A percentile compares a stretch with the other conserved stretches of the same genome.
Conservation (phyloP, 2,329 filamentous ascomycete genomes). For the Fusarium sp. region DNA sequence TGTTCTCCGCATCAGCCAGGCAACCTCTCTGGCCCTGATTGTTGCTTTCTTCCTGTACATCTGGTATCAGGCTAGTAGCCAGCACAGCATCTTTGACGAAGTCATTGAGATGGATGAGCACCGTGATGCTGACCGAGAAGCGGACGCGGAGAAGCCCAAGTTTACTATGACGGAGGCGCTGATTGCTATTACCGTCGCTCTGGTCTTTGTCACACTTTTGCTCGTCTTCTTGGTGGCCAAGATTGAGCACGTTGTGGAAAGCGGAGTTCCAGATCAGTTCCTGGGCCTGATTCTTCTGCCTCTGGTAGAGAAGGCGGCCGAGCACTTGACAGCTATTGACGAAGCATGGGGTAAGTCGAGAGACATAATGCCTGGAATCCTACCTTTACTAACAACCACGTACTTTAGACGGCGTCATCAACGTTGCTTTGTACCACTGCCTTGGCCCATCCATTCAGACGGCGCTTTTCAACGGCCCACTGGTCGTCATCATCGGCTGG, state of each 20-base stretch:
- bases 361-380: fast-evolving
- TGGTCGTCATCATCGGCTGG: conserved; percentile 82
- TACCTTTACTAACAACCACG: neutral
- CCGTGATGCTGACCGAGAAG: conserved; percentile 70
- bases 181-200: conserved; percentile 70
- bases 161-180: conserved; percentile 77
- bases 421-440: conserved; percentile 80
- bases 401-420: conserved; percentile 71
- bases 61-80: conserved; percentile 75
- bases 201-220: conserved; percentile 75
- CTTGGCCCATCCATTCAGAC: conserved; percentile 83
- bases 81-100: conserved; percentile 74
- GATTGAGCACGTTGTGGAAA: conserved; percentile 67
- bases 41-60: conserved; percentile 71
- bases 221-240: conserved; percentile 78
- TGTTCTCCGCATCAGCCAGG: conserved; percentile 73
- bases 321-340: conserved; percentile 79
- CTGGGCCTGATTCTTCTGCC: conserved; percentile 75
- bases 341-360: conserved; percentile 71
- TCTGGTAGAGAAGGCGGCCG: conserved; percentile 79
- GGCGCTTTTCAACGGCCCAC: conserved; percentile 80
- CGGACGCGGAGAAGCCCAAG: conserved; percentile 72
- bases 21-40: conserved; percentile 74
- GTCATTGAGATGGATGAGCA: conserved; percentile 68
- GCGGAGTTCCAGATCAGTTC: conserved; percentile 53